A percentile compares a stretch with the other conserved stretches of the same genome.
Evolutionary conservation across 1,139 yeast species (phyloP).

Genomic region (Wickerhamomyces sp.): DNA sequence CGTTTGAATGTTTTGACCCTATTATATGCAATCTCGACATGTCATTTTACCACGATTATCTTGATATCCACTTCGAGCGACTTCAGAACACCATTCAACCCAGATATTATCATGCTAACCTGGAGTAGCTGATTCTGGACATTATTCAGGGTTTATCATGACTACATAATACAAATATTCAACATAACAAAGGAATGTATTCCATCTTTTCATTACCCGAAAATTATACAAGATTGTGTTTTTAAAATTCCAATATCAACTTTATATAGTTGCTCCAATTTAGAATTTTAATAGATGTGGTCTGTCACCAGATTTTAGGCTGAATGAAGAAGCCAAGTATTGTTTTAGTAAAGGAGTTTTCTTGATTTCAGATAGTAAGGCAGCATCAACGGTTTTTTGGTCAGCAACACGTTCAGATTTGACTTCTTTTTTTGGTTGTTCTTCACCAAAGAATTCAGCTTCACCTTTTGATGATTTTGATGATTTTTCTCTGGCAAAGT

Average conservation of each 20-base stretch:
- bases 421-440: constrained; percentile 66
- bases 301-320: constrained; percentile 97
- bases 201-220: constrained; percentile 20
- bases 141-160: no score
- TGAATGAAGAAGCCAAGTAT: constrained; percentile 95
- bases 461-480: constrained; percentile 78
- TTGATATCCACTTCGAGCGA: no score
- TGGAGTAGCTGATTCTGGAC: no score
- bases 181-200: constrained; percentile 13
- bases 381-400: constrained; percentile 95
- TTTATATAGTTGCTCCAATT: constrained; percentile 23
- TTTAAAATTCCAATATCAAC: not conserved
- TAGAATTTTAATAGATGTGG: constrained; percentile 99
- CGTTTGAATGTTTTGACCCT: no score
- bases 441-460: constrained; percentile 92
- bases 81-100: no score
- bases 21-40: no score
- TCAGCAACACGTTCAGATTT: constrained; percentile 96
- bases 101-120: no score
- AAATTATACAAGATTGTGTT: constrained; percentile 18
- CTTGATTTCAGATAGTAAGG: constrained; percentile 91
- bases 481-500: constrained; percentile 95
- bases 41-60: no score
- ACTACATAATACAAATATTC: not conserved
- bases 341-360: constrained; percentile 97